Base-by-base conservation (phyloP, 140 eudicot genomes). In the Erigeron philadelphicus region DNA sequence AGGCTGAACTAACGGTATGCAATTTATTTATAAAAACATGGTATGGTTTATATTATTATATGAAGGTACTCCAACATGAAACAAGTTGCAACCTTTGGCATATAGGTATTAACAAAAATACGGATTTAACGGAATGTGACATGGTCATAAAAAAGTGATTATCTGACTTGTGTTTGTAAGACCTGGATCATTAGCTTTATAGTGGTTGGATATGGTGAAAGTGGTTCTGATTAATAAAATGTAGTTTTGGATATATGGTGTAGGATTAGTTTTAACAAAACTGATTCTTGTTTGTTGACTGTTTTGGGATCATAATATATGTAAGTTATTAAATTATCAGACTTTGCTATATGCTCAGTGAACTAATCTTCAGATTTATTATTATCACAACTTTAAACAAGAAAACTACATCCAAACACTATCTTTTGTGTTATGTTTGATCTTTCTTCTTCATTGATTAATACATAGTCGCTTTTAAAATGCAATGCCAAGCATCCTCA, bases 1-100 rank as follows among this genome's bases (percentile, higher is more conserved):
- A 77, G 78, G 25, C 81, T 13, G 74, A 64, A 23, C 64, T 63
- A 43, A 16, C 54, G 84, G 93, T 84, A 80, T 13, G 61, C 9
- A 16, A 9, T 18, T 11, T 61, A 5, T 13, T 13, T 59, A 3
- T 59, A 25, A 31, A 15, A 0, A 3, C n/a, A 6, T 7, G 38
- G 44, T 38, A 9, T 40, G 18, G 6, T 21, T 4, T 5, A 53
- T 6, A 70, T 3, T 21, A 7, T 21, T 7, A 8, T 7, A 8
- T 45, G 31, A 23, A 11, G 67, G n/a, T 19, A 58, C 16, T 19
- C 4, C 5, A n/a, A n/a, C 60, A 17, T 8, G 31, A 54, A 13
- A 17, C 9, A 54, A 17, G 60, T 16, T 54, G 60, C 23, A 54
- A 54, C 3, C 60, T 17, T 54, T 54, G 31, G 2, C 4, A 17